Evolutionary conservation across 805 yeast species (phyloP).

Genomic region (Brettanomyces bruxellensis): DNA sequence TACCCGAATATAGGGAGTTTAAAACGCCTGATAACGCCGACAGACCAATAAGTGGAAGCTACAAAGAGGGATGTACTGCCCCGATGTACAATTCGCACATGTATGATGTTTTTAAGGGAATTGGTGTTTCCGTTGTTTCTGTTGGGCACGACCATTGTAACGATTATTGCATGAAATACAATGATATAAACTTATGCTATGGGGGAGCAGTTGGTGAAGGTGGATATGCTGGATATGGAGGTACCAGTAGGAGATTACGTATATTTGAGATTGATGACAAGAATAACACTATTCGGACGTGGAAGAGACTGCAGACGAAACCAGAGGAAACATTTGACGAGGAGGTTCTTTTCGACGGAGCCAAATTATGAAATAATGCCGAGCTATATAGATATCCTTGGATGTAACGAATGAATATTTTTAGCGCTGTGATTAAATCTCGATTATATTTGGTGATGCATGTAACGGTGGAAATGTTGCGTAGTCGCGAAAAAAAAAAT

Average conservation of each 20-base stretch:
- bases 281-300: slow-evolving; percentile 41
- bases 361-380: no score
- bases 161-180: slow-evolving; percentile 72
- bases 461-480: no score
- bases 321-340: slow-evolving; percentile 25
- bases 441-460: no score
- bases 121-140: slow-evolving; percentile 65
- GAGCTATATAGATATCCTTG: no score
- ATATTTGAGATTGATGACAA: slow-evolving; percentile 52
- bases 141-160: slow-evolving; percentile 97
- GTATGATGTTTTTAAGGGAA: slow-evolving; percentile 42
- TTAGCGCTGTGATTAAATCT: no score
- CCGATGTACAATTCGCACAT: slow-evolving; percentile 66
- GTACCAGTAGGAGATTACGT: slow-evolving; percentile 73
- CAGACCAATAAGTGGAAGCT: slow-evolving; percentile 45
- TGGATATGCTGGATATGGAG: slow-evolving; percentile 91
- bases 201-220: slow-evolving; percentile 96
- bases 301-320: slow-evolving; percentile 64
- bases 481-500: no score
- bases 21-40: slow-evolving; percentile 6
- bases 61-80: slow-evolving; percentile 70
- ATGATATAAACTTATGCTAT: slow-evolving; percentile 70
- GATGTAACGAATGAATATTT: no score
- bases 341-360: not conserved
- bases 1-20: slow-evolving; percentile 67